Conservation (phyloP, 225 moss, liverwort and hornwort genomes). For the Neckera pumila region DNA sequence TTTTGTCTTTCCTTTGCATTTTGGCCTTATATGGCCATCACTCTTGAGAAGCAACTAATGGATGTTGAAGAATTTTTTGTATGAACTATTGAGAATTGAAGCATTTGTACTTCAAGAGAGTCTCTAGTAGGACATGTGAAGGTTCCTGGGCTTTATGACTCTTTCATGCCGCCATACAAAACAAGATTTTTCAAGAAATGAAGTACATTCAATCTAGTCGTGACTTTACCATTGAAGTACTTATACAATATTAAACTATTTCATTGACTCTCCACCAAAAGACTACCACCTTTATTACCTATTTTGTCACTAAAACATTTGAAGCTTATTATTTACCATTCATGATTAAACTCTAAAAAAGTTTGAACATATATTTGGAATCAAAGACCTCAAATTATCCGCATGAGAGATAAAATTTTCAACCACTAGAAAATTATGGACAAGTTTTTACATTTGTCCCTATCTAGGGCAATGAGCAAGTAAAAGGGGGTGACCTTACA, state of each 20-base stretch:
- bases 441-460: not conserved
- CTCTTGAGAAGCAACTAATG: not conserved
- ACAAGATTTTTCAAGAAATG: not conserved
- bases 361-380: not conserved
- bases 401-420: fast-evolving
- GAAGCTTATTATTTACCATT: not conserved
- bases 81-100: not conserved
- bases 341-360: no score
- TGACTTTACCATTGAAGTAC: not conserved
- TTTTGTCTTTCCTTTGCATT: not conserved
- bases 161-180: not conserved
- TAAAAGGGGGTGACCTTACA: not conserved
- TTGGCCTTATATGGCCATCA: no score
- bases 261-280: not conserved
- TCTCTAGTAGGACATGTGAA: not conserved
- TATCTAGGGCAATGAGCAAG: no score
- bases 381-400: not conserved
- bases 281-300: not conserved
- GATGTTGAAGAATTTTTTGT: not conserved
- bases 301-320: no score
- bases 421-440: not conserved
- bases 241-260: not conserved
- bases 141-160: not conserved
- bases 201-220: not conserved
- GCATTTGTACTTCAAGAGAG: not conserved